Base-by-base conservation (phyloP, 2,329 filamentous ascomycete species). In the Samsoniella hepiali region DNA sequence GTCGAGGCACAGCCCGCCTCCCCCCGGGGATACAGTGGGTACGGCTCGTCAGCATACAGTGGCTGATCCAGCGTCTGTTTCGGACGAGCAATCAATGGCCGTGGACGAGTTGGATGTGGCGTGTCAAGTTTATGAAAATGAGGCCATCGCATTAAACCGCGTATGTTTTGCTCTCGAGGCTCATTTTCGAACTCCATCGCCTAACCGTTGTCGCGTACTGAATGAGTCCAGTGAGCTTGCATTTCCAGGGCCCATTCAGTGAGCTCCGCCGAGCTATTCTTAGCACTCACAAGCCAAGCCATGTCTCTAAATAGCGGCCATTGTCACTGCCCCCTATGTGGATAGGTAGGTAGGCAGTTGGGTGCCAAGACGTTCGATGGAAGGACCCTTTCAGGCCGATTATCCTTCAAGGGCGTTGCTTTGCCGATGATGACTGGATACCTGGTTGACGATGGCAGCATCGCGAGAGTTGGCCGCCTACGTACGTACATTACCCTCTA, bases 61-160 rank as follows among this genome's bases (percentile, higher is more conserved):
- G 56, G 56, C 56, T 58, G 44, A 50, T 3, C 56, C 56, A 58
- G 56, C 56, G 56, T 58, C 56, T 58, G 56, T 58, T 50, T 40
- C 34, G 22, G 40, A n/a, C 7, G 22, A 38, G 22, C 34, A 27
- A 58, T 50, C 13, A 27, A 22, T 22, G 44, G 45, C 22, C 22
- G 10, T 22, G 10, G 45, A 29, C 13, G 56, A 58, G 32, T 31
- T 50, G 56, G 31, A 31, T 40, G n/a, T 40, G 22, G 22, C 32
- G 56, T 58, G 22, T 58, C 56, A 58, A 29, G 56, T 58, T 58
- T 11, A 58, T 50, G 13, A 40, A 49, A 58, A 53, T 44, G 34
- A 59, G 34, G 34, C 34, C 7, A 59, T 44, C 1, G n/a, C 17
- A 51, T 44, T 15, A 34, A 42, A 22, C 34, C 5, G 34, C 8